phyloP scores from a whole-genome alignment of 441 rosid genomes.

The Gossypium trilobum region DNA sequence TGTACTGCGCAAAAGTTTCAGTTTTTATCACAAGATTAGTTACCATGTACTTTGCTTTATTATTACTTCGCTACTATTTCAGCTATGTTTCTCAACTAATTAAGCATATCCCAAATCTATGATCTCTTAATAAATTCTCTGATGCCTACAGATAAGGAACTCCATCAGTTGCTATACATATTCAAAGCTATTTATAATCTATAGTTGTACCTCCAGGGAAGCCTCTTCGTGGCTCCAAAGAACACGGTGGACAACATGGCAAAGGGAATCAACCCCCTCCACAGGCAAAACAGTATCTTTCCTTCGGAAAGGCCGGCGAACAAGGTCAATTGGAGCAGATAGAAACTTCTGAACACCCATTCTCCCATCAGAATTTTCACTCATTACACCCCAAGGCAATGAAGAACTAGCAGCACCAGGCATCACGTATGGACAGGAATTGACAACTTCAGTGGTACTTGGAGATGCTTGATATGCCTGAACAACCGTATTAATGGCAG shows the following conservation, averaged over 20 bases:
- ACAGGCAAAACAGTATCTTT: conserved; percentile 62
- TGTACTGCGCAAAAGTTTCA: not conserved
- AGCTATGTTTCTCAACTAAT: not conserved
- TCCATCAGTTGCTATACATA: not conserved
- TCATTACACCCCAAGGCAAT: conserved; percentile 54
- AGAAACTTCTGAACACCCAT: conserved; percentile 49
- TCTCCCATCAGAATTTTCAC: conserved; percentile 40
- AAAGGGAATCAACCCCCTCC: conserved; percentile 68
- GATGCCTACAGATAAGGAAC: not conserved
- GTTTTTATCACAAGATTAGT: not conserved
- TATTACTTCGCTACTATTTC: not conserved
- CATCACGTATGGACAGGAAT: conserved; percentile 81
- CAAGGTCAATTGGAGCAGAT: conserved; percentile 59
- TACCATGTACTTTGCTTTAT: not conserved
- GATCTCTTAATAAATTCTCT: not conserved
- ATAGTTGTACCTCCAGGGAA: conserved; percentile 57
- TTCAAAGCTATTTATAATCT: conserved; percentile 1
- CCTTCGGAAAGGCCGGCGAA: conserved; percentile 71
- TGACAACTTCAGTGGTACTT: conserved; percentile 52
- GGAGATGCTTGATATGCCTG: conserved; percentile 72
- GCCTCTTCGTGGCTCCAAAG: conserved; percentile 75
- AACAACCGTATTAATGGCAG: conserved; percentile 61
- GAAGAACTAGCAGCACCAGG: conserved; percentile 61
- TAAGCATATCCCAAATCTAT: not conserved
- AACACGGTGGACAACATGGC: conserved; percentile 61